Evolutionary conservation across 108 stramenopile genomes (phyloP).

Genomic region (Seminavis robusta): DNA sequence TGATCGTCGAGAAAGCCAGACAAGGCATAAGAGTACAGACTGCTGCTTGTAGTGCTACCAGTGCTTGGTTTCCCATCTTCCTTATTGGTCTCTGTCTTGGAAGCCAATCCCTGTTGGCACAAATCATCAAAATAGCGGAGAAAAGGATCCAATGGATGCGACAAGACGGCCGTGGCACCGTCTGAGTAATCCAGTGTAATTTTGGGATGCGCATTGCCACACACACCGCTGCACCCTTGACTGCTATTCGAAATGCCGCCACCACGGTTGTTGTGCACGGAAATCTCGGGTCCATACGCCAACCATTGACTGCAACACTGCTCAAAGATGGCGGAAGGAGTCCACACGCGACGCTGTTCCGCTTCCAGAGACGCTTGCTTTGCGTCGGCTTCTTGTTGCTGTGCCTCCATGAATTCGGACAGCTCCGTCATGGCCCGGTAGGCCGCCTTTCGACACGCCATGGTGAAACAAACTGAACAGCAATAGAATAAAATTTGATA

Average conservation of each 20-base stretch:
- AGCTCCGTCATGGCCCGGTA: background rate
- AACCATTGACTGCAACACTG: background rate
- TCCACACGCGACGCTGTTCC: background rate
- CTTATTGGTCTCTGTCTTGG: background rate
- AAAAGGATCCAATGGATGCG: background rate
- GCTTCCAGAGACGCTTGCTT: background rate
- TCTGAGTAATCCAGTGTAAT: background rate
- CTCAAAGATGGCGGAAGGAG: background rate
- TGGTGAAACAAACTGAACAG: background rate
- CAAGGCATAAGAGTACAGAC: no score
- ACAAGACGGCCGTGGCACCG: background rate
- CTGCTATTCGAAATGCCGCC: background rate
- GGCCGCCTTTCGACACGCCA: constrained; percentile 1
- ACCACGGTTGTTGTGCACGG: background rate
- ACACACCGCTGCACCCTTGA: background rate
- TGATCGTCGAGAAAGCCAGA: no score
- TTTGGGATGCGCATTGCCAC: constrained; percentile 1
- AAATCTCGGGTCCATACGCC: background rate
- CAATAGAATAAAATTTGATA: no score
- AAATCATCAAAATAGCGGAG: constrained; percentile 23
- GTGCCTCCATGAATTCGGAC: background rate
- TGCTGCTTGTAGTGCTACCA: no score
- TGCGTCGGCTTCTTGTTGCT: background rate
- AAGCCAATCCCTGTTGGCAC: constrained; percentile 16
- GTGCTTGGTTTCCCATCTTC: no score